phyloP scores from a whole-genome alignment of 768 basidiomycete species.

The Mycena vulgaris region DNA sequence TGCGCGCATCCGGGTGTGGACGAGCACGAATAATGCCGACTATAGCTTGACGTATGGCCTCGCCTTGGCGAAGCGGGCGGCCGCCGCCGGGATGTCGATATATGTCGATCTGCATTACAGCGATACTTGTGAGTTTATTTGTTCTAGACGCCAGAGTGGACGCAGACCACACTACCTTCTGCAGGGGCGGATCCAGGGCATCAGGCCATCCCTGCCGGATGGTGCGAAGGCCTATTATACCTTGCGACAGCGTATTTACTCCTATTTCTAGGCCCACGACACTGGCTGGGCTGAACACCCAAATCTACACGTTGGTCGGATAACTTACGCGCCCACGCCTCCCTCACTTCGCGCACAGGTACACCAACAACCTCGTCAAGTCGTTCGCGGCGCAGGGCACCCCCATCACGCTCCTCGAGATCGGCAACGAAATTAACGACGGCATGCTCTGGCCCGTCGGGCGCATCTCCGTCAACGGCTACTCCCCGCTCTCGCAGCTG shows the following conservation, averaged over 20 bases:
- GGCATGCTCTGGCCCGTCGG: constrained; percentile 76
- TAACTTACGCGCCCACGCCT: background rate
- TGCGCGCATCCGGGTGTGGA: constrained; percentile 75
- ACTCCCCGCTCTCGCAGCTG: constrained; percentile 68
- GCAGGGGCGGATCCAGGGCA: constrained; percentile 77
- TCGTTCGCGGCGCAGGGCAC: constrained; percentile 68
- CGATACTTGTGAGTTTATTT: constrained; percentile 66
- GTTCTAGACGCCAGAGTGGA: background rate
- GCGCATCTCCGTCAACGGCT: constrained; percentile 66
- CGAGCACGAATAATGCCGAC: constrained; percentile 62
- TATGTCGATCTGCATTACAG: constrained; percentile 74
- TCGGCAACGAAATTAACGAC: constrained; percentile 78
- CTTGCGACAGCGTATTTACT: background rate
- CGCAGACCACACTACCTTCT: background rate
- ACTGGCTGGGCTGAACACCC: constrained; percentile 66
- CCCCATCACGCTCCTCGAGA: constrained; percentile 67
- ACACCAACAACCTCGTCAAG: constrained; percentile 67
- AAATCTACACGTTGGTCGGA: constrained; percentile 64
- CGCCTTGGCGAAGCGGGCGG: constrained; percentile 67
- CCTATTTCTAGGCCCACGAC: background rate
- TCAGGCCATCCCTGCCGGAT: constrained; percentile 70
- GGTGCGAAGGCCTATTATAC: constrained; percentile 58
- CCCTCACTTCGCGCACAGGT: constrained; percentile 48
- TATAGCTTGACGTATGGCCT: constrained; percentile 69
- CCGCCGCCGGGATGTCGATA: constrained; percentile 69